Evolutionary conservation across 257 asterid genomes (phyloP).

Genomic region (Lycium ferocissimum): DNA sequence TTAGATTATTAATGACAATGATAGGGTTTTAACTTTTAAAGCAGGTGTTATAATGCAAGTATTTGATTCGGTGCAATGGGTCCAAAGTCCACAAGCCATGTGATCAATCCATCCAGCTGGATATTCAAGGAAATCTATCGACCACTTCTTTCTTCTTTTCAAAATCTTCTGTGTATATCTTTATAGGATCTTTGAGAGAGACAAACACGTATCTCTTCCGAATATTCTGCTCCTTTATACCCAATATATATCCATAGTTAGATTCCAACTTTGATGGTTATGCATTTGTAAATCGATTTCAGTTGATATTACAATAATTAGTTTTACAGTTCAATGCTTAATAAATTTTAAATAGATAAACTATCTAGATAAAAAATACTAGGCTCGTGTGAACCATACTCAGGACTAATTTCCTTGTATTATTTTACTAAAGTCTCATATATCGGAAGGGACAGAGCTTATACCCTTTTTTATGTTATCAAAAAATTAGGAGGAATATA

Average conservation of each 20-base stretch:
- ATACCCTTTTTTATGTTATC: neutral
- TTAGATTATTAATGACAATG: neutral
- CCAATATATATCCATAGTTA: no score
- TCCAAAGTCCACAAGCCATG: neutral
- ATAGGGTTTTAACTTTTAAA: neutral
- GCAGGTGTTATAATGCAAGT: neutral
- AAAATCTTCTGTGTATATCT: conserved; percentile 23
- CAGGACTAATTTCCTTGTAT: no score
- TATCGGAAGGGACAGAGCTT: neutral
- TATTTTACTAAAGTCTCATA: neutral
- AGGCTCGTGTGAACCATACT: no score
- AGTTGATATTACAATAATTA: no score
- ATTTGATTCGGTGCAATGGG: conserved; percentile 22
- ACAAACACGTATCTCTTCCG: neutral
- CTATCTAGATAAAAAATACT: no score
- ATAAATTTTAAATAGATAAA: no score
- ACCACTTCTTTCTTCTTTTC: neutral
- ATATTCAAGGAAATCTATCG: conserved; percentile 14
- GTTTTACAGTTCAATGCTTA: no score
- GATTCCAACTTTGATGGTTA: no score
- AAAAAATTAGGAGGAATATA: neutral
- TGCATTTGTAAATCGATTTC: no score
- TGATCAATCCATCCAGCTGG: conserved; percentile 14
- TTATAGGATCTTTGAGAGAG: conserved; percentile 25
- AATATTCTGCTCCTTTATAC: neutral